Evolutionary conservation across 2,329 filamentous ascomycete species (phyloP).

Genomic region (Microascus cirrosus): DNA sequence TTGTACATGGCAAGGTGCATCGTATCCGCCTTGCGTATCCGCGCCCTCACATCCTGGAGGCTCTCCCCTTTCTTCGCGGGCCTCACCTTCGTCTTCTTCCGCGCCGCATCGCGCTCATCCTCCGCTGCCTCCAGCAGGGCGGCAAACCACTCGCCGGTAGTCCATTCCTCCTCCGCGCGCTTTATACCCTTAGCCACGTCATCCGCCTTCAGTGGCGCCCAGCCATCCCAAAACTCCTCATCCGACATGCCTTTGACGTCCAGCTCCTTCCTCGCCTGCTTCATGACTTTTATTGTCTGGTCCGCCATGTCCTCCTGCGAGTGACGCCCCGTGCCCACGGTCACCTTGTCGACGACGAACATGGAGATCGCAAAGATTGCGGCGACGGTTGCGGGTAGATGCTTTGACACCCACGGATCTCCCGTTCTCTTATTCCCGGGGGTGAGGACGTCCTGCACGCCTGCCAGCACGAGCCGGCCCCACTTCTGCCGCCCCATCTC

Average conservation of each 20-base stretch:
- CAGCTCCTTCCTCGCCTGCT: slow-evolving; percentile 28
- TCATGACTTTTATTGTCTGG: slow-evolving; percentile 30
- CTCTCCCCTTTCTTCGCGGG: slow-evolving; percentile 17
- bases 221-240: slow-evolving; percentile 41
- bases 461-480: slow-evolving; percentile 63
- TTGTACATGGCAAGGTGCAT: slow-evolving; percentile 71
- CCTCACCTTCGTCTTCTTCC: slow-evolving; percentile 10
- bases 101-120: neutral
- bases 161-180: slow-evolving; percentile 44
- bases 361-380: slow-evolving; percentile 41
- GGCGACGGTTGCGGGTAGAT: slow-evolving; percentile 44
- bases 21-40: slow-evolving; percentile 43
- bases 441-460: slow-evolving; percentile 47
- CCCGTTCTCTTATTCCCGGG: slow-evolving; percentile 30
- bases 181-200: slow-evolving; percentile 52
- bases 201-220: slow-evolving; percentile 32
- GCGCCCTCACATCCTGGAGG: slow-evolving; percentile 23
- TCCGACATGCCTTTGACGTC: slow-evolving; percentile 25
- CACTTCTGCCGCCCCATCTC: slow-evolving; percentile 49
- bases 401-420: slow-evolving; percentile 35
- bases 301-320: slow-evolving; percentile 12
- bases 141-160: slow-evolving; percentile 51
- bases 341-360: slow-evolving; percentile 27
- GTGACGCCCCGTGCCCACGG: slow-evolving; percentile 17
- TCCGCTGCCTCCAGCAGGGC: slow-evolving; percentile 41